phyloP scores from a whole-genome alignment of 805 yeast species.

The Starmera amethionina region DNA sequence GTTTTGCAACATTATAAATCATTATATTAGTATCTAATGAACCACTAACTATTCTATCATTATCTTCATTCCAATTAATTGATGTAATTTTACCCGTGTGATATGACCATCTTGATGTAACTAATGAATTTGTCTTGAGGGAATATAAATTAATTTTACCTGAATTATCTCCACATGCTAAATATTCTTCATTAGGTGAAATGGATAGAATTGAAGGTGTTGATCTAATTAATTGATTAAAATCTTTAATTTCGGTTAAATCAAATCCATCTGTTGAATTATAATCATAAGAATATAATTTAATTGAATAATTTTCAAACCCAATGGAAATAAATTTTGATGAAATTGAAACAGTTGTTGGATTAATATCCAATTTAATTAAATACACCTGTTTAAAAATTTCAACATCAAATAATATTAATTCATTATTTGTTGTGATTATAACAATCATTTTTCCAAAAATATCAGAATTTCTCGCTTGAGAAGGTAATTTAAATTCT shows the following conservation, averaged over 20 bases:
- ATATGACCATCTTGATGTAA: constrained; percentile 92
- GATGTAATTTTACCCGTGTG: constrained; percentile 76
- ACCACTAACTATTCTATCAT: constrained; percentile 64
- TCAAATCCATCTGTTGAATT: too few relatives aligned
- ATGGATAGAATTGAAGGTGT: constrained; percentile 54
- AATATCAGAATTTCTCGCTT: constrained; percentile 39
- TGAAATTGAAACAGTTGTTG: constrained; percentile 37
- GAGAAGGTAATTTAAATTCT: constrained; percentile 29
- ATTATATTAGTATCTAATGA: constrained; percentile 78
- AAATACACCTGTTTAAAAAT: constrained; percentile 8
- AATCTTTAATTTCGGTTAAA: constrained; percentile 9
- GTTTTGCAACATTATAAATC: constrained; percentile 69
- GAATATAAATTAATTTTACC: constrained; percentile 81
- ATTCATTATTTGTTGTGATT: constrained; percentile 27
- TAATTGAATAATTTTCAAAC: constrained; percentile 27
- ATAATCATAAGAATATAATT: constrained; percentile 26
- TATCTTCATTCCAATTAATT: constrained; percentile 72
- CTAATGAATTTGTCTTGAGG: constrained; percentile 39
- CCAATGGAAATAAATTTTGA: constrained; percentile 39
- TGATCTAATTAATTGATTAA: constrained; percentile 40
- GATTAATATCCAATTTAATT: constrained; percentile 26
- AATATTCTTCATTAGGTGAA: constrained; percentile 56
- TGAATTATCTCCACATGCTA: constrained; percentile 79
- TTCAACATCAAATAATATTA: constrained; percentile 21
- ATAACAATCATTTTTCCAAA: constrained; percentile 28